Evolutionary conservation across 768 basidiomycete species (phyloP).

Genomic region (Tephrocybe sp.): DNA sequence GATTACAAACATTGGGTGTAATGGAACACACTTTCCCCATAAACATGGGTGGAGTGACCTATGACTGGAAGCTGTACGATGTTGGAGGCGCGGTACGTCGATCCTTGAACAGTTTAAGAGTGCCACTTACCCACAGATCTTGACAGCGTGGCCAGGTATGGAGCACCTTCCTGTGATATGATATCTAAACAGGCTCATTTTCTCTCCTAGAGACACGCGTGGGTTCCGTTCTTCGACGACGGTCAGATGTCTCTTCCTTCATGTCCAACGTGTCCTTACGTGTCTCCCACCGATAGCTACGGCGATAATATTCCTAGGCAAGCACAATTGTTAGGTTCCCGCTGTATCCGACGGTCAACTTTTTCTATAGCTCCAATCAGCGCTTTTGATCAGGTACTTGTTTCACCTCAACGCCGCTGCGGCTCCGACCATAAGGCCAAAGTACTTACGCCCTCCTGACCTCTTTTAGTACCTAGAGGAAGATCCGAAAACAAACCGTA

Average conservation of each 20-base stretch:
- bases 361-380: slow-evolving; percentile 65
- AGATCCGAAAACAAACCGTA: slow-evolving; percentile 73
- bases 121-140: slow-evolving; percentile 1
- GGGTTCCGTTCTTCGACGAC: slow-evolving; percentile 86
- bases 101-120: slow-evolving; percentile 8
- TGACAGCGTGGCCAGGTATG: slow-evolving; percentile 62
- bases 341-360: not conserved
- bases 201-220: slow-evolving; percentile 60
- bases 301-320: slow-evolving; percentile 76
- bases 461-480: slow-evolving; percentile 70
- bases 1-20: slow-evolving; percentile 77
- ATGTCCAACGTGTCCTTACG: not conserved
- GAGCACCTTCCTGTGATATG: slow-evolving; percentile 6
- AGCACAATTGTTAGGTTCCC: slow-evolving; percentile 2
- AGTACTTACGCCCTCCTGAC: not conserved
- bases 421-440: not conserved
- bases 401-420: not conserved
- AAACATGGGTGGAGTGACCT: slow-evolving; percentile 55
- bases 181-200: not conserved
- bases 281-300: slow-evolving; percentile 44
- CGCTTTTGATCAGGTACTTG: slow-evolving; percentile 76
- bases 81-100: slow-evolving; percentile 76
- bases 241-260: slow-evolving; percentile 41
- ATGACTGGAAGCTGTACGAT: slow-evolving; percentile 80
- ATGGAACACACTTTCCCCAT: slow-evolving; percentile 75